phyloP scores from a whole-genome alignment of 495 filamentous ascomycete genomes.

The Daldinia loculata region DNA sequence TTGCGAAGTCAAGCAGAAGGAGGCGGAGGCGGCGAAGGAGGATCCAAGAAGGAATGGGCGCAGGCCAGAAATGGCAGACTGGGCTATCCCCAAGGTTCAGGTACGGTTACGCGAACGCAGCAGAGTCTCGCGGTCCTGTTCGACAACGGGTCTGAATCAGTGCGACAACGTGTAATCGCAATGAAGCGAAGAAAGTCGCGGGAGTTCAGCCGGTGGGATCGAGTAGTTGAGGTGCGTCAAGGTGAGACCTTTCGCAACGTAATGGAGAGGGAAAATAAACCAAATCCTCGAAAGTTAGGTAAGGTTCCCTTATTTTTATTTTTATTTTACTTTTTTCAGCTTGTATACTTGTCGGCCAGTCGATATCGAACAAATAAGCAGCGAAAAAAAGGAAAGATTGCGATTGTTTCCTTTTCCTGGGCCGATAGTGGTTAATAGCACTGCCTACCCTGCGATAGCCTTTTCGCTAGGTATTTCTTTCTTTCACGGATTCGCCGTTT shows the following conservation, averaged over 20 bases:
- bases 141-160: conserved; percentile 45
- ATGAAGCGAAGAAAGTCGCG: conserved; percentile 30
- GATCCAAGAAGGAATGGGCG: conserved; percentile 38
- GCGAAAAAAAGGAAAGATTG: conserved; percentile 2
- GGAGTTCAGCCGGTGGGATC: conserved; percentile 28
- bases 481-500: conserved; percentile 26
- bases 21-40: conserved; percentile 26
- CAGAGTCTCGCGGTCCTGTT: conserved; percentile 42
- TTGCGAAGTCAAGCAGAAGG: conserved; percentile 30
- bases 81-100: conserved; percentile 43
- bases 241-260: conserved; percentile 44
- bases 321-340: not conserved
- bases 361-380: conserved; percentile 23
- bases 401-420: conserved; percentile 20
- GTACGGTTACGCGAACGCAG: conserved; percentile 45
- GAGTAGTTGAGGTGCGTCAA: conserved; percentile 37
- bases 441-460: conserved; percentile 11
- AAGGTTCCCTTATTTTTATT: conserved; percentile 5
- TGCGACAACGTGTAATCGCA: conserved; percentile 42
- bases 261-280: conserved; percentile 7
- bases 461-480: conserved; percentile 33
- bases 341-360: conserved; percentile 6
- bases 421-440: conserved; percentile 20
- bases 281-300: conserved; percentile 25
- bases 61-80: conserved; percentile 39